phyloP scores from a whole-genome alignment of 371 early-diverging fungal species.

The Capniomyces stellatus region DNA sequence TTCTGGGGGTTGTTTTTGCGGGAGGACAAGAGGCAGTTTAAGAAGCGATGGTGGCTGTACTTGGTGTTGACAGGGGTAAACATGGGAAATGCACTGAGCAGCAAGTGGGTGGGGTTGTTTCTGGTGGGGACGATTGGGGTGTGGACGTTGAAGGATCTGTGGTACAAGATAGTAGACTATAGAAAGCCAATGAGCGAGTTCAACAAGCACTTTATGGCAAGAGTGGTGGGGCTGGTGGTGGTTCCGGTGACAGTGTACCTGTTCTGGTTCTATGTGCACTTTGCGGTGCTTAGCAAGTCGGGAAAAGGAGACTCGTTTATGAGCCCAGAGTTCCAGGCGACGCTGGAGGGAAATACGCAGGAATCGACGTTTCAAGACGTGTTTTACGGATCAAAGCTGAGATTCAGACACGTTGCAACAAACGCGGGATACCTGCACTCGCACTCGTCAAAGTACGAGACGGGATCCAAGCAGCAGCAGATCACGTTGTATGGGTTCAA shows the following conservation, averaged over 20 bases:
- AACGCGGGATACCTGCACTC: constrained; percentile 66
- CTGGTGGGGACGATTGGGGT: constrained; percentile 63
- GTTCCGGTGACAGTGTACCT: constrained; percentile 60
- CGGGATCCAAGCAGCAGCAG: constrained; percentile 73
- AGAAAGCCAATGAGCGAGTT: constrained; percentile 26
- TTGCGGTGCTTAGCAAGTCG: constrained; percentile 28
- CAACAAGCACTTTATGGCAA: constrained; percentile 25
- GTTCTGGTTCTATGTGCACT: constrained; percentile 57
- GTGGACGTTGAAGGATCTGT: constrained; percentile 61
- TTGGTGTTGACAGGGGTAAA: constrained; percentile 42
- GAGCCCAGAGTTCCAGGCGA: constrained; percentile 49
- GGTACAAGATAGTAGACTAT: constrained; percentile 53
- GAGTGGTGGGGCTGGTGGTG: constrained; percentile 41
- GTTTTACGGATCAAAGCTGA: constrained; percentile 51
- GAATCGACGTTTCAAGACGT: constrained; percentile 31
- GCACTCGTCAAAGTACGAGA: constrained; percentile 49
- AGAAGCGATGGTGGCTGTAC: constrained; percentile 44
- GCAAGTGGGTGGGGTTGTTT: constrained; percentile 87
- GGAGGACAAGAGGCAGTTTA: constrained; percentile 34
- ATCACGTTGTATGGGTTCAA: constrained; percentile 70
- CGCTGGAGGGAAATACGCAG: constrained; percentile 18
- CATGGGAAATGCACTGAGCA: constrained; percentile 39
- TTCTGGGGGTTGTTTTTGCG: constrained; percentile 61
- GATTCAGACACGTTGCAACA: constrained; percentile 50
- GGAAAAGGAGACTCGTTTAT: constrained; percentile 74